A percentile compares a stretch with the other conserved stretches of the same genome.
These are phyloP conservation scores for Stephanocyclus meneghinianus DNA, from an alignment of 352 stramenopile genomes.

Conservation along the genomic window DNA sequence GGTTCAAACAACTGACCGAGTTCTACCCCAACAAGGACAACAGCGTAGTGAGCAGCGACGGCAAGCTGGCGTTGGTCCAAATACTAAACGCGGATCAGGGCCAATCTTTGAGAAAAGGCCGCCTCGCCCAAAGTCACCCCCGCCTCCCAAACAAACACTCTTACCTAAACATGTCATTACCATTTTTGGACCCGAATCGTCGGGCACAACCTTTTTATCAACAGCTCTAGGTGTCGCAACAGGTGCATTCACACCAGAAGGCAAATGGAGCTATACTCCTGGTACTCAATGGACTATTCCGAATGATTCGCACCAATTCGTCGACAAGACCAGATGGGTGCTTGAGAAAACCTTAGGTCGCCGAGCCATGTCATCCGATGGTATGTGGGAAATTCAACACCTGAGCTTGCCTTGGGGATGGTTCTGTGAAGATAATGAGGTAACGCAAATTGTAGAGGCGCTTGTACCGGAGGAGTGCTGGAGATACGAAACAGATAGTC, in stretches of 20 bases:
- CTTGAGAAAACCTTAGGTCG: constrained; percentile 1
- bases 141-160: constrained; percentile 5
- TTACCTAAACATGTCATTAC: constrained; percentile 33
- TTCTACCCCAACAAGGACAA: too few species aligned
- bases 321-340: neutral
- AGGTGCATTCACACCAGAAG: constrained; percentile 1
- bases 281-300: neutral
- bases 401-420: constrained; percentile 30
- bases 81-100: neutral
- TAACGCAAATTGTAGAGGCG: constrained; percentile 33
- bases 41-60: too few species aligned
- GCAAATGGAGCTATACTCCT: constrained; percentile 6
- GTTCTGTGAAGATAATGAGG: constrained; percentile 11
- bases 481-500: constrained; percentile 20
- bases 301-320: neutral
- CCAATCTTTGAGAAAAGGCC: constrained; percentile 4
- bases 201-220: constrained; percentile 31
- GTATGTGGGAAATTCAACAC: constrained; percentile 33
- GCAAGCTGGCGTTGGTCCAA: too few species aligned
- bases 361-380: constrained; percentile 11
- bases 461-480: constrained; percentile 43
- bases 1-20: too few species aligned
- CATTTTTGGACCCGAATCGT: constrained; percentile 34
- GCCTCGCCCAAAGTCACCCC: neutral
- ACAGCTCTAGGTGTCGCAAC: constrained; percentile 9